These are phyloP conservation scores for Oropetium thomaeum DNA, from an alignment of 176 grass and related monocot species.

Conservation along the genomic window DNA sequence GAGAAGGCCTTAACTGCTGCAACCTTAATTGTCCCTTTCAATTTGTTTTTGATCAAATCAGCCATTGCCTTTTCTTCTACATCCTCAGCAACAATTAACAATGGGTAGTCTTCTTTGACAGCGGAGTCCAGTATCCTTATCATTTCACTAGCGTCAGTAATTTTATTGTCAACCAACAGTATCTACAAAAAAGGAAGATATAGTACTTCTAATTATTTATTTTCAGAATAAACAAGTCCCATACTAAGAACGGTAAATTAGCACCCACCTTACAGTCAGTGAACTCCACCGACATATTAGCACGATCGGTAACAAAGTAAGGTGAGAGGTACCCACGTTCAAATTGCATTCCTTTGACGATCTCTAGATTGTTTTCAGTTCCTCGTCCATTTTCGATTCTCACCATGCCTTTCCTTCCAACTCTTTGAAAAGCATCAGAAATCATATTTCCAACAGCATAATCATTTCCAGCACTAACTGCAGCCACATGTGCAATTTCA, in stretches of 20 bases:
- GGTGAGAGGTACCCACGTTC: slow-evolving; percentile 84
- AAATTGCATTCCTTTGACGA: slow-evolving; percentile 91
- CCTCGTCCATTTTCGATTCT: slow-evolving; percentile 79
- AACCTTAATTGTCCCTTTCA: slow-evolving; percentile 80
- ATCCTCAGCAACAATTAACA: slow-evolving; percentile 85
- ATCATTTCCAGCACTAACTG: slow-evolving; percentile 90
- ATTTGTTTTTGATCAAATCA: slow-evolving; percentile 83
- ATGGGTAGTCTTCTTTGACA: slow-evolving; percentile 78
- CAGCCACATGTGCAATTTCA: slow-evolving; percentile 81
- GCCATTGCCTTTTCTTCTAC: slow-evolving; percentile 63
- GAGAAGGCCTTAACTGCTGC: slow-evolving; percentile 83
- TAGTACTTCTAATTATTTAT: slow-evolving; percentile 8
- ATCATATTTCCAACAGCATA: slow-evolving; percentile 75
- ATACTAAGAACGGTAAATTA: background rate
- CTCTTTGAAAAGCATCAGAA: slow-evolving; percentile 71
- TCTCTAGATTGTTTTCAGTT: slow-evolving; percentile 63
- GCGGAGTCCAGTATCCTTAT: slow-evolving; percentile 75
- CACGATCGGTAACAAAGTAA: slow-evolving; percentile 77
- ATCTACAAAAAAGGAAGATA: slow-evolving; percentile 52
- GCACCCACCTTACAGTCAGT: slow-evolving; percentile 58
- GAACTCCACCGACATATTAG: slow-evolving; percentile 70
- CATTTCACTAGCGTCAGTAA: slow-evolving; percentile 69
- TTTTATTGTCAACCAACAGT: slow-evolving; percentile 88
- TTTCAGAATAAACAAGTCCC: background rate
- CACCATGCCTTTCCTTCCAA: slow-evolving; percentile 78